phyloP scores from a whole-genome alignment of 2,329 filamentous ascomycete genomes.

The Chaetoscypha palmicola region DNA sequence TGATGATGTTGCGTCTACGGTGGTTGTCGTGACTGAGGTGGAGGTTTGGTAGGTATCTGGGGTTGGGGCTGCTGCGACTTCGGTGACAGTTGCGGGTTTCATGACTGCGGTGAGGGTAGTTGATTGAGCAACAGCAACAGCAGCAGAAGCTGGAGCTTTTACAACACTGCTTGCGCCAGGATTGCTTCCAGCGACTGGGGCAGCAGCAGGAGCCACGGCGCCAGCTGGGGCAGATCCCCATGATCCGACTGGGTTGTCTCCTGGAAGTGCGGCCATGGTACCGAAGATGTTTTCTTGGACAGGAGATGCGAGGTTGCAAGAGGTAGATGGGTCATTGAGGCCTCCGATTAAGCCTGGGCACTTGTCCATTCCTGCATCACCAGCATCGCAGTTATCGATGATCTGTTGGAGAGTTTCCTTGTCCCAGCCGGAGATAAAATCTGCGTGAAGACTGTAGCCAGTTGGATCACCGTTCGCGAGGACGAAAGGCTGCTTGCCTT shows the following conservation, averaged over 20 bases:
- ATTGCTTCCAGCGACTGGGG: not conserved
- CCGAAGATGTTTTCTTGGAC: conserved; percentile 41
- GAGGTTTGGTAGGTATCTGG: conserved; percentile 12
- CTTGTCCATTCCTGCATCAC: conserved; percentile 52
- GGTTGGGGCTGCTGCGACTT: not conserved
- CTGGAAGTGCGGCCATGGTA: conserved; percentile 43
- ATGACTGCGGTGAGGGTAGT: conserved; percentile 36
- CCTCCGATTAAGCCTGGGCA: conserved; percentile 52
- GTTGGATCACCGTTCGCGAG: conserved; percentile 72
- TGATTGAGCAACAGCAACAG: conserved; percentile 17
- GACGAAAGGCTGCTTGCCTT: conserved; percentile 62
- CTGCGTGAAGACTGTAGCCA: conserved; percentile 69
- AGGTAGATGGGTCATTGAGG: conserved; percentile 38
- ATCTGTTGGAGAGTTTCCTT: conserved; percentile 60
- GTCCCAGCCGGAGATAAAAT: conserved; percentile 78
- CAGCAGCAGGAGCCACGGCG: not conserved
- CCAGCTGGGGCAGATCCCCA: conserved; percentile 34
- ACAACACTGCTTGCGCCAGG: not conserved
- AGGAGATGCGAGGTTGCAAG: conserved; percentile 45
- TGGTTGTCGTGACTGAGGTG: not conserved
- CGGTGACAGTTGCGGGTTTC: conserved; percentile 23
- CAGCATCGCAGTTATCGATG: conserved; percentile 62
- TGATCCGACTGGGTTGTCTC: conserved; percentile 47
- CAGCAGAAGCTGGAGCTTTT: conserved; percentile 15
- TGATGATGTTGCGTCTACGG: conserved; percentile 1